Conservation (phyloP, 805 yeast genomes). For the Huiozyma sinensis region DNA sequence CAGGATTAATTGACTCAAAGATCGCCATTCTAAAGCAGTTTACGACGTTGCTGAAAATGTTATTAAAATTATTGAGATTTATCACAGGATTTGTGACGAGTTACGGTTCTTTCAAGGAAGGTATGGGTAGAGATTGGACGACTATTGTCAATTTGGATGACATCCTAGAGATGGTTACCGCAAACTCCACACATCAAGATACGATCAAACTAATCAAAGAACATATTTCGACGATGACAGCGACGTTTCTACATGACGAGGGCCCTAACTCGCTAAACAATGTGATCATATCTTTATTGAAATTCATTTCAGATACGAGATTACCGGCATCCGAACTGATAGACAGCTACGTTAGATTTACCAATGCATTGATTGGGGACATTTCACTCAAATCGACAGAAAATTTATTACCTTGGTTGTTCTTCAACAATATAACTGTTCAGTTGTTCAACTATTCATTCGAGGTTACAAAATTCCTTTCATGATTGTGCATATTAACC, state of each 20-base stretch:
- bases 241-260: conserved; percentile 3
- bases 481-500: background rate
- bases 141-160: conserved; percentile 33
- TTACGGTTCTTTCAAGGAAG: conserved; percentile 35
- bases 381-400: conserved; percentile 12
- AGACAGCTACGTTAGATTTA: conserved; percentile 16
- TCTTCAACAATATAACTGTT: conserved; percentile 10
- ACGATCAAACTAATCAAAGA: conserved; percentile 9
- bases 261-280: conserved; percentile 1
- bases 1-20: conserved; percentile 37
- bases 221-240: conserved; percentile 6
- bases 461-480: conserved; percentile 10
- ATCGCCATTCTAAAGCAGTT: conserved; percentile 44
- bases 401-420: conserved; percentile 13
- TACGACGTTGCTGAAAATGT: conserved; percentile 40
- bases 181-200: conserved; percentile 8
- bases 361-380: conserved; percentile 21
- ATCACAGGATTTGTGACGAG: conserved; percentile 36
- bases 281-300: conserved; percentile 5
- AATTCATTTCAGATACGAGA: conserved; percentile 8
- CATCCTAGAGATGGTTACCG: conserved; percentile 13
- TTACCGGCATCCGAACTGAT: conserved; percentile 13
- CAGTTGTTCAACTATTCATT: conserved; percentile 13
- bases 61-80: conserved; percentile 45
- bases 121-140: conserved; percentile 52